A percentile compares a stretch with the other conserved stretches of the same genome.
Evolutionary conservation across 2,329 filamentous ascomycete species (phyloP).

Genomic region (Phialophora chinensis): DNA sequence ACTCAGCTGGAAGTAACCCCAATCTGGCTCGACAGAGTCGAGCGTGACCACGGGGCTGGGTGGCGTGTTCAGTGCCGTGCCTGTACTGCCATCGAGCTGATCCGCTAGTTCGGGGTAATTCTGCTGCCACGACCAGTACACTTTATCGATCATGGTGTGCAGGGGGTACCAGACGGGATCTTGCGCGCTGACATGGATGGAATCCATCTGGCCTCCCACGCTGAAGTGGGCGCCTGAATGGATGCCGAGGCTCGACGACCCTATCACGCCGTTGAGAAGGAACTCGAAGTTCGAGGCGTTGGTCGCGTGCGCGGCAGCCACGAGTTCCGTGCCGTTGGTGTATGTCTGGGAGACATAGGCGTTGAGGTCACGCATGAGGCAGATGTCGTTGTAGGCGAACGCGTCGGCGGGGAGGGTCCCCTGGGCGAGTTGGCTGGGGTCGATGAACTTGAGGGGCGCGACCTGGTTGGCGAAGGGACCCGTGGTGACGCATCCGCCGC

Average conservation of each 20-base stretch:
- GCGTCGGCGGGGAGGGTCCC: constrained; percentile 34
- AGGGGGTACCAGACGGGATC: constrained; percentile 41
- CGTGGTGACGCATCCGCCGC: constrained; percentile 40
- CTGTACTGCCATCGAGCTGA: constrained; percentile 36
- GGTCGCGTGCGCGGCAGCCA: constrained; percentile 35
- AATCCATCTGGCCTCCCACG: constrained; percentile 39
- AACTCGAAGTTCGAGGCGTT: constrained; percentile 37
- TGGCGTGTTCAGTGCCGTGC: constrained; percentile 38
- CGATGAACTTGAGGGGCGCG: constrained; percentile 36
- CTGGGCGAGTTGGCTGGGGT: constrained; percentile 31
- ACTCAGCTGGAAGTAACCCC: constrained; percentile 36
- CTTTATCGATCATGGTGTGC: constrained; percentile 40
- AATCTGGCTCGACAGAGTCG: constrained; percentile 35
- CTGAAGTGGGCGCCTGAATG: constrained; percentile 40
- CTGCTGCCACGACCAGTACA: constrained; percentile 39
- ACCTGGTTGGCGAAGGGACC: constrained; percentile 41
- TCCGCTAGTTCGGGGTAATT: constrained; percentile 35
- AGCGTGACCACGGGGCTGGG: constrained; percentile 38
- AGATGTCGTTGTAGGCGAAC: constrained; percentile 38
- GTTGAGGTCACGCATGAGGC: constrained; percentile 40
- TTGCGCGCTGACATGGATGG: constrained; percentile 38
- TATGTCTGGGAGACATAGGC: constrained; percentile 37
- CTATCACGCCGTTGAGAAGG: constrained; percentile 39
- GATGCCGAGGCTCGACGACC: constrained; percentile 36
- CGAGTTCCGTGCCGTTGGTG: constrained; percentile 34